phyloP scores from a whole-genome alignment of 495 filamentous ascomycete genomes.

The Xylaria scruposa region DNA sequence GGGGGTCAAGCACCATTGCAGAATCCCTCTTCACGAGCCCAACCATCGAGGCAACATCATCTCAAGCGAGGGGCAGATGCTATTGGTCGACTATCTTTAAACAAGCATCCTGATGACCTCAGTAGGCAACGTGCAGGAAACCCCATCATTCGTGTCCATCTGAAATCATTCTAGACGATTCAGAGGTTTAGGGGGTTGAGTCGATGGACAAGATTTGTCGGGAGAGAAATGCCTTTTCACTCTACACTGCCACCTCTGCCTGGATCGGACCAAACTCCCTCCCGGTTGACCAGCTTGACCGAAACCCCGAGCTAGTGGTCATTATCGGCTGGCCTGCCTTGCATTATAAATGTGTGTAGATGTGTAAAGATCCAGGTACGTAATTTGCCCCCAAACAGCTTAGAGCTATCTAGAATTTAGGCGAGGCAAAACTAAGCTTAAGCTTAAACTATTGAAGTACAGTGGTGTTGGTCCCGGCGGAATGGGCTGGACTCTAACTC shows the following conservation, averaged over 20 bases:
- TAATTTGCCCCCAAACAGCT: neutral
- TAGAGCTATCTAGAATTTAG: neutral
- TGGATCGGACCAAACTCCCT: neutral
- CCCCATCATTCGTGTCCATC: constrained; percentile 7
- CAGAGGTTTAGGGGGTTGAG: neutral
- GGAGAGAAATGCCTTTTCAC: neutral
- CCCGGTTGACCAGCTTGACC: constrained; percentile 1
- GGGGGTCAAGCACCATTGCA: constrained; percentile 22
- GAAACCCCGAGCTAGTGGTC: neutral
- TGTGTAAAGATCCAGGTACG: neutral
- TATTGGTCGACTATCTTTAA: constrained; percentile 3
- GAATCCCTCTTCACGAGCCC: constrained; percentile 16
- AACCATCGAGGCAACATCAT: constrained; percentile 13
- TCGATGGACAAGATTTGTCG: constrained; percentile 1
- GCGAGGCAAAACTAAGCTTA: neutral
- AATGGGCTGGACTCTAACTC: neutral
- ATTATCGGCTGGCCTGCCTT: constrained; percentile 1
- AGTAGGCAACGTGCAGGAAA: constrained; percentile 20
- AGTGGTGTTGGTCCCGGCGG: neutral
- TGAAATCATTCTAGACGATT: constrained; percentile 2
- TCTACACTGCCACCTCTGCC: constrained; percentile 10
- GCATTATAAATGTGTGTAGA: neutral
- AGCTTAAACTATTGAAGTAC: neutral
- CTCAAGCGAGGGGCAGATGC: neutral
- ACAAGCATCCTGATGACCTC: constrained; percentile 14